Evolutionary conservation across 306 rosid genomes (phyloP).

Genomic region (Prunus mongolica): DNA sequence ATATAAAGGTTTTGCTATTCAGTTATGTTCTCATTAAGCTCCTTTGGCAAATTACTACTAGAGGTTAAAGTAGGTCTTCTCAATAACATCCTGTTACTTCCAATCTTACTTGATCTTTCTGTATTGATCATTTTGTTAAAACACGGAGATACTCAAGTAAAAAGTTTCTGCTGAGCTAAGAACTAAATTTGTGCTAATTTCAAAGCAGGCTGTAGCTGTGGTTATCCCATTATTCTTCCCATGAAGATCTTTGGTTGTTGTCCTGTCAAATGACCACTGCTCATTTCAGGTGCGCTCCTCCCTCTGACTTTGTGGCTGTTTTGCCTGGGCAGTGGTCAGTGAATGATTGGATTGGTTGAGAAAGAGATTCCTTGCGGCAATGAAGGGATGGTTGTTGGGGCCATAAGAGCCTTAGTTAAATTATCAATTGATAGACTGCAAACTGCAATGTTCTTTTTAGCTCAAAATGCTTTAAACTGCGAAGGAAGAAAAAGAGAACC

Average conservation of each 20-base stretch:
- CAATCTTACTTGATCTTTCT: background rate
- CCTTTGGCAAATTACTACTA: background rate
- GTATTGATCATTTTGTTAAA: background rate
- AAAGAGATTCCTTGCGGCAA: background rate
- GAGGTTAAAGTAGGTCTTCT: background rate
- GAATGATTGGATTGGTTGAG: background rate
- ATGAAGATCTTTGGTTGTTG: background rate
- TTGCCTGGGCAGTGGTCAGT: background rate
- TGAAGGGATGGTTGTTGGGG: background rate
- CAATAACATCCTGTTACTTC: background rate
- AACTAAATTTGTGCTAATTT: background rate
- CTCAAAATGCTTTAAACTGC: background rate
- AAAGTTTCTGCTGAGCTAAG: background rate
- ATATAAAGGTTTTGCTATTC: background rate
- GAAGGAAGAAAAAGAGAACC: background rate
- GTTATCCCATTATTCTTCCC: background rate
- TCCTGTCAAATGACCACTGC: background rate
- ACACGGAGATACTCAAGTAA: background rate
- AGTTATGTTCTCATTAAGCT: background rate
- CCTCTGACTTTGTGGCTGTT: background rate
- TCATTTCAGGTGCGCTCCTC: background rate
- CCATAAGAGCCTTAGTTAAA: background rate
- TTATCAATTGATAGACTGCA: background rate
- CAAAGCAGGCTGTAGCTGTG: background rate
- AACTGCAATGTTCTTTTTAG: background rate